Percentiles rank a stretch among this genome's conserved stretches.
These are phyloP conservation scores for Didymella pomorum DNA, from an alignment of 2,329 filamentous ascomycete species.

Conservation along the genomic window DNA sequence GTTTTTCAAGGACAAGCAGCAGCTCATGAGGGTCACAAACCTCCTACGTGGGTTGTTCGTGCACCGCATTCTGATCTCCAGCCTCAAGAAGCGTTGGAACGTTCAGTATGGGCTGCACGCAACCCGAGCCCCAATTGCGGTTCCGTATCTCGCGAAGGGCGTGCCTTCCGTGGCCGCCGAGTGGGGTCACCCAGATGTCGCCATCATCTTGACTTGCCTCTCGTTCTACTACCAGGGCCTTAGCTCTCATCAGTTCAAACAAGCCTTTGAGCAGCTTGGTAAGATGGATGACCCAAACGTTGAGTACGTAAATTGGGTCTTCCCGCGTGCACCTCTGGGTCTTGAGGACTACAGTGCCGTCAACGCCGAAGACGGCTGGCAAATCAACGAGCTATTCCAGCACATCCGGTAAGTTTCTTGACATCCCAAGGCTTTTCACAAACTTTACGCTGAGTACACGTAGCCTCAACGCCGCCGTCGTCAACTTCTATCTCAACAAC, in stretches of 20 bases:
- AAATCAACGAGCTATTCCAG: conserved; percentile 56
- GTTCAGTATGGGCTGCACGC: conserved; percentile 65
- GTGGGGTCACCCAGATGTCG: conserved; percentile 72
- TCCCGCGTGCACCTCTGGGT: conserved; percentile 50
- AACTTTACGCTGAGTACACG: neutral
- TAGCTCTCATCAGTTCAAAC: conserved; percentile 57
- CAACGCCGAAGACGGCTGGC: conserved; percentile 65
- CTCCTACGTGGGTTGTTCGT: conserved; percentile 70
- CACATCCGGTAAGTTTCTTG: conserved; percentile 23
- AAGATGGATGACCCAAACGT: conserved; percentile 65
- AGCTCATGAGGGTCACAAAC: conserved; percentile 58
- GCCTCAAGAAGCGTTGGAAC: conserved; percentile 70
- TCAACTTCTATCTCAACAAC: conserved; percentile 72
- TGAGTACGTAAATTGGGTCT: conserved; percentile 66
- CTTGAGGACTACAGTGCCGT: conserved; percentile 64
- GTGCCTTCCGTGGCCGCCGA: conserved; percentile 69
- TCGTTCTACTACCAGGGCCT: conserved; percentile 71
- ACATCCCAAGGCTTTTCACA: no score
- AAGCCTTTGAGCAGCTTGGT: conserved; percentile 61
- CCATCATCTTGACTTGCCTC: conserved; percentile 53
- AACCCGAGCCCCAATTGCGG: conserved; percentile 65
- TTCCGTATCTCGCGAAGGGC: conserved; percentile 71
- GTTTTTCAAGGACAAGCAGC: conserved; percentile 46
- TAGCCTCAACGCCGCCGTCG: conserved; percentile 56
- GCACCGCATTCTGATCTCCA: conserved; percentile 66